Evolutionary conservation across 306 rosid genomes (phyloP).

Genomic region (Canavalia gladiata): DNA sequence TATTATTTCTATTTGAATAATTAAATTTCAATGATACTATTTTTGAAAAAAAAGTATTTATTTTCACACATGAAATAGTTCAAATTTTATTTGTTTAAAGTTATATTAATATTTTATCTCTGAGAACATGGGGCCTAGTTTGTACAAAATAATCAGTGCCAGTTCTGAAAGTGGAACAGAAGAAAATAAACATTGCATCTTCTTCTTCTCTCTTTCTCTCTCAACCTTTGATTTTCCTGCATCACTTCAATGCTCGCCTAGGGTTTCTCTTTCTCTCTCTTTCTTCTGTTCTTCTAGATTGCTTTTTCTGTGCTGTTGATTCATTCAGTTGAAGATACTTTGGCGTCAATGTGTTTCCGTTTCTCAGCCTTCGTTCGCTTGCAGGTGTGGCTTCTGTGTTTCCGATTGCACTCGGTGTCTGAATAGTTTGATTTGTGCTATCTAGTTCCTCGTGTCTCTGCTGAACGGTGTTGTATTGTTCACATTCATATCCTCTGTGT

Average conservation of each 20-base stretch:
- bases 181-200: slow-evolving; percentile 41
- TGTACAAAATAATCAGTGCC: slow-evolving; percentile 76
- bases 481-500: not conserved
- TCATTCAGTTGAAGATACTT: not conserved
- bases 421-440: slow-evolving; percentile 10
- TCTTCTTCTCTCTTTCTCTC: slow-evolving; percentile 49
- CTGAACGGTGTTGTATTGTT: not conserved
- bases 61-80: slow-evolving; percentile 19
- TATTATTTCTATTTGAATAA: slow-evolving; percentile 8
- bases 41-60: not conserved
- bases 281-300: slow-evolving; percentile 21
- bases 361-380: slow-evolving; percentile 32
- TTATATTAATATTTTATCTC: not conserved
- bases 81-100: slow-evolving; percentile 16
- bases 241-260: slow-evolving; percentile 41
- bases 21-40: slow-evolving; percentile 13
- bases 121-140: slow-evolving; percentile 51
- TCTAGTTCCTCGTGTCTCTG: not conserved
- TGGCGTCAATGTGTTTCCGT: slow-evolving; percentile 49
- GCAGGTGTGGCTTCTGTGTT: slow-evolving; percentile 54
- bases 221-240: slow-evolving; percentile 36
- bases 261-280: slow-evolving; percentile 56
- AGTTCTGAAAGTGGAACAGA: slow-evolving; percentile 61
- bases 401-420: slow-evolving; percentile 47
- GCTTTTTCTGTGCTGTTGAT: slow-evolving; percentile 18